These are phyloP conservation scores for Ganoderma sinense DNA, from an alignment of 1,284 basidiomycete species.

Conservation along the genomic window DNA sequence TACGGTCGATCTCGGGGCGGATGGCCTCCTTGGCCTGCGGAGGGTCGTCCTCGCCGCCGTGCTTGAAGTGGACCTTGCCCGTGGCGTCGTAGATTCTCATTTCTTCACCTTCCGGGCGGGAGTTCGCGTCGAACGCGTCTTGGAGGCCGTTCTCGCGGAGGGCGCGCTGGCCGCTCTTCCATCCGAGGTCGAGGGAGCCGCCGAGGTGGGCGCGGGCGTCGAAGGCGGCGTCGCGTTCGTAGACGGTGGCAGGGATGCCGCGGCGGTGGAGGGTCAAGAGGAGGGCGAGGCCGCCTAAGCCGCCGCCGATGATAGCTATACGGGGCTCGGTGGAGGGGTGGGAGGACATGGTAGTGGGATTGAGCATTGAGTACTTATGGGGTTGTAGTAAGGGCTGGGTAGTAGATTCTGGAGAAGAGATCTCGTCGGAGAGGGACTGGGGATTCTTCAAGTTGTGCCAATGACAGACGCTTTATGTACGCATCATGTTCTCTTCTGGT, in stretches of 20 bases:
- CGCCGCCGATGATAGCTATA: constrained; percentile 14
- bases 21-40: not conserved
- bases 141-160: constrained; percentile 27
- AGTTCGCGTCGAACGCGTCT: constrained; percentile 13
- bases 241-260: constrained; percentile 5
- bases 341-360: too few relatives aligned
- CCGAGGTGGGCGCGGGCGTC: constrained; percentile 21
- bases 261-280: constrained; percentile 10
- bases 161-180: constrained; percentile 21
- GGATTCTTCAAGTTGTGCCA: too few relatives aligned
- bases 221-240: constrained; percentile 12
- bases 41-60: not conserved
- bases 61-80: constrained; percentile 4
- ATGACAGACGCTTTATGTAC: too few relatives aligned
- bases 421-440: too few relatives aligned
- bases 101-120: constrained; percentile 22
- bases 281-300: constrained; percentile 10
- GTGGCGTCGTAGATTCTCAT: constrained; percentile 11
- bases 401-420: too few relatives aligned
- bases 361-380: too few relatives aligned
- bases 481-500: too few relatives aligned
- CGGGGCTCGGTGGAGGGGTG: not conserved
- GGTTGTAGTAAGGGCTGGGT: too few relatives aligned
- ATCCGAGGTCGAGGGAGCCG: constrained; percentile 26
- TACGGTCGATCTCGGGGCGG: constrained; percentile 27